Base-by-base conservation (phyloP, 2,329 filamentous ascomycete species). In the Neopestalotiopsis sp. region DNA sequence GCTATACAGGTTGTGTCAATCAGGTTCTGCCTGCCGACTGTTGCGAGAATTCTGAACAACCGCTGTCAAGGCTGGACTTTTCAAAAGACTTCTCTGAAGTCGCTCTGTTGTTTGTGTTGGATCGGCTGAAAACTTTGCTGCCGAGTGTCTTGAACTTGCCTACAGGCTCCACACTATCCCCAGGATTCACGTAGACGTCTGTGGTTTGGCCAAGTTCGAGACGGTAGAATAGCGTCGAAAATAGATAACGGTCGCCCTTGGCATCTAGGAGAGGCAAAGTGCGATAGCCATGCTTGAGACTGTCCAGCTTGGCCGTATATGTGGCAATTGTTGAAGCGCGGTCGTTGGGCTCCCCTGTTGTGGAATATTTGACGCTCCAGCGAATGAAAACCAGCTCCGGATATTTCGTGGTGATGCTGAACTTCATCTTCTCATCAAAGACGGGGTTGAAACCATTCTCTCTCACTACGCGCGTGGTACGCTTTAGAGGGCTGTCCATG, bases 391-490 rank as follows among this genome's bases (percentile, higher is more conserved):
- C 92, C 38, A 99, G 86, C 74, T 96, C 94, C 0, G 95, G 95
- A 77, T 95, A 95, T 77, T 97, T 97, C n/a, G 96, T 98, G 62
- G 94, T 94, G 30, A 98, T 86, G 68, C 90, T 91, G 80, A 98
- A 92, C 70, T 89, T 89, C 81, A 95, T 93, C 69, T 89, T 88
- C 74, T 94, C 90, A 74, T 95, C 90, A 80, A 97, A 99, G 67
- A 91, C 86, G 1, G 96, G 96, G 78, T 97, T 97, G 83, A 97
- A 98, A 30, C 95, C 95, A 78, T 99, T 98, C 79, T 93, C 93
- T 70, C 89, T 89, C 38, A 95, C 90, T 67, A 97, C 91, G 71
- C 89, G 89, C 1, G 96, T 98, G 68, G 93, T 91, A 72, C 91
- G 90, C 74, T 92, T 91, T 72, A 95, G 89, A 7, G 94, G 93